Evolutionary conservation across 2,329 filamentous ascomycete genomes (phyloP), one percentile per base, ranked within the genome.

Genomic region (Aotearoamyces nothofagi): DNA sequence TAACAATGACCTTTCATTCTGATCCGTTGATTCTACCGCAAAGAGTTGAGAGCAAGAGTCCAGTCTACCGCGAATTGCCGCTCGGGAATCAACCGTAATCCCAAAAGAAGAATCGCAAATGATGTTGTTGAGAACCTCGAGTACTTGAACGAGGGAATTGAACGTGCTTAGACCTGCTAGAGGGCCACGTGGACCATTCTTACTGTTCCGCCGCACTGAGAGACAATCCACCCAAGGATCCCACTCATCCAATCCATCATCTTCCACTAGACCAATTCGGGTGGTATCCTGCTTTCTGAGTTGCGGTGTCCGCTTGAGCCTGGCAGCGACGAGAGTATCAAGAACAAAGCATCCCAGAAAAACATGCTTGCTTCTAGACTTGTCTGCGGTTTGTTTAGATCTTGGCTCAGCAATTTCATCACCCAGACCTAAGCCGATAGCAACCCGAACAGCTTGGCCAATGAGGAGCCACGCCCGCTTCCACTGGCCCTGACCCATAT

Each of bases 221-320:
- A 57, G 40, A 34, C 59, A 58, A 15, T 71, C 66, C 11, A 60
- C 58, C 78, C 78, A 83, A 2, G 73, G 69, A 38, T 78, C 70
- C 77, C 77, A 82, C 52, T 82, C 76, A 42, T 82, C 78, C 12
- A 76, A 53, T 2, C 73, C 73, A 39, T 78, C 71, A 46, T 79
- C 73, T 15, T 68, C 59, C 3, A 78, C 53, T 3, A 53, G 49
- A 7, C 61, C 61, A 28, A 48, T 45, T 20, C 51, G 47, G n/a
- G 56, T 49, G 15, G 68, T 46, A 29, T 69, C 61, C 9, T 57
- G 54, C 7, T 51, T 44, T 31, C 52, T 53, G 5, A 75, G 55
- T 42, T 66, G 63, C 2, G 65, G 56, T 7, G 56, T 50, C 17
- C 57, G 57, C n/a, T 58, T 52, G 3, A 71, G 52, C 6, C 63